These are phyloP conservation scores for Rehmannia glutinosa DNA, from an alignment of 257 asterid species.

Conservation along the genomic window DNA sequence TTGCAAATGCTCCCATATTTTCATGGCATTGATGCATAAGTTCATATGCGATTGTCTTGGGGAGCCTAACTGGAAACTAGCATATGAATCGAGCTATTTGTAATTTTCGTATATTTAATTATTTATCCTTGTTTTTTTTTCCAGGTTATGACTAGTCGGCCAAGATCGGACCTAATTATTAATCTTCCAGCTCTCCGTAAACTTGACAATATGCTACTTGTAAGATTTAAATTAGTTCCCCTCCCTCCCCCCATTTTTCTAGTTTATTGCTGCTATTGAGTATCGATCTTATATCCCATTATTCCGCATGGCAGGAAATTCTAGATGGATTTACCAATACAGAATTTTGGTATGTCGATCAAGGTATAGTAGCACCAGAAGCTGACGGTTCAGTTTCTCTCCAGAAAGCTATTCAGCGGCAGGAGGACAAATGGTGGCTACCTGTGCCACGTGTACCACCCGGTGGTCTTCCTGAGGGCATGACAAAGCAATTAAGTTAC, in stretches of 20 bases:
- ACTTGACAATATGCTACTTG: slow-evolving; percentile 88
- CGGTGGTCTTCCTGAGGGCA: slow-evolving; percentile 63
- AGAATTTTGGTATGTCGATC: slow-evolving; percentile 95
- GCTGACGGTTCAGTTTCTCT: slow-evolving; percentile 65
- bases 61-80: not conserved
- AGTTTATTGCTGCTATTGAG: not conserved
- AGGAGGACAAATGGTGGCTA: slow-evolving; percentile 96
- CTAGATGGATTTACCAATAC: slow-evolving; percentile 68
- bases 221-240: slow-evolving; percentile 33
- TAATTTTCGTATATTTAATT: not conserved
- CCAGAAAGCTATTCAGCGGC: slow-evolving; percentile 57
- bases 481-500: slow-evolving; percentile 51
- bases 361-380: slow-evolving; percentile 63
- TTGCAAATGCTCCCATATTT: too few species aligned
- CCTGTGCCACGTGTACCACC: slow-evolving; percentile 93
- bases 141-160: slow-evolving; percentile 85
- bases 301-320: slow-evolving; percentile 86
- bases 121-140: not conserved
- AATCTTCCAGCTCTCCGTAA: slow-evolving; percentile 94
- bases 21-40: too few species aligned
- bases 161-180: slow-evolving; percentile 62
- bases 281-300: not conserved
- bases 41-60: not conserved
- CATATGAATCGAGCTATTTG: not conserved
- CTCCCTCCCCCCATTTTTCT: not conserved